Evolutionary conservation across 441 rosid genomes (phyloP).

Genomic region (Bruguiera hainesii): DNA sequence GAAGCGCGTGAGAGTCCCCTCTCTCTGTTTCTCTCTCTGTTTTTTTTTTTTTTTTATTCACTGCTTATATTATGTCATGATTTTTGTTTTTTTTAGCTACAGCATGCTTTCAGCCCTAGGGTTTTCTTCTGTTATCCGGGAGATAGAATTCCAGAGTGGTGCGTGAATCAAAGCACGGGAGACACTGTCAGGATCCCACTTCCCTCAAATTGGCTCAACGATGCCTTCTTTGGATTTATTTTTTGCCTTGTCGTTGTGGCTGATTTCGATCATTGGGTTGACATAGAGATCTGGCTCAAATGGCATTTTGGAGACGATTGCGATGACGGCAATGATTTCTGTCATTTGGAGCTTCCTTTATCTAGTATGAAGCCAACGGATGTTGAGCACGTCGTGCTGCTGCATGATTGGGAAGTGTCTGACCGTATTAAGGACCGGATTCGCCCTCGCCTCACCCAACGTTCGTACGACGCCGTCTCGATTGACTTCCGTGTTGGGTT

Average conservation of each 20-base stretch:
- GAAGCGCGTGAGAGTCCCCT: too few species aligned
- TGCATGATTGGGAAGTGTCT: not conserved
- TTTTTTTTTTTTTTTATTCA: too few species aligned
- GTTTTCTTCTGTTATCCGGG: not conserved
- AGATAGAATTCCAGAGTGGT: slow-evolving; percentile 6
- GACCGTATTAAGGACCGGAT: not conserved
- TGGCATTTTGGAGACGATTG: not conserved
- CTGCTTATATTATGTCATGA: not conserved
- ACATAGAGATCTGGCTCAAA: not conserved
- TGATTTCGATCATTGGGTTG: not conserved
- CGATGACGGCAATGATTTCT: not conserved
- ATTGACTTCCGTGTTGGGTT: not conserved
- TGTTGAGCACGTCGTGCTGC: not conserved
- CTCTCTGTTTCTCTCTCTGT: not conserved
- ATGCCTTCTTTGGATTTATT: slow-evolving; percentile 2
- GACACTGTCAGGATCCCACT: not conserved
- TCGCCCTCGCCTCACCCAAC: not conserved
- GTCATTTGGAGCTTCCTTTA: not conserved
- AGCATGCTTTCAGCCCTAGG: not conserved
- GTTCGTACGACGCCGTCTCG: not conserved
- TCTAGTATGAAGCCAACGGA: too few species aligned
- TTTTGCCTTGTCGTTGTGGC: not conserved
- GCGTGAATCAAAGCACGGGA: not conserved
- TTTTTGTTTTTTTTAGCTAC: not conserved
- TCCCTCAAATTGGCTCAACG: not conserved